Base-by-base conservation (phyloP, 108 stramenopile species). In the Pseudonitzschia multistriata region DNA sequence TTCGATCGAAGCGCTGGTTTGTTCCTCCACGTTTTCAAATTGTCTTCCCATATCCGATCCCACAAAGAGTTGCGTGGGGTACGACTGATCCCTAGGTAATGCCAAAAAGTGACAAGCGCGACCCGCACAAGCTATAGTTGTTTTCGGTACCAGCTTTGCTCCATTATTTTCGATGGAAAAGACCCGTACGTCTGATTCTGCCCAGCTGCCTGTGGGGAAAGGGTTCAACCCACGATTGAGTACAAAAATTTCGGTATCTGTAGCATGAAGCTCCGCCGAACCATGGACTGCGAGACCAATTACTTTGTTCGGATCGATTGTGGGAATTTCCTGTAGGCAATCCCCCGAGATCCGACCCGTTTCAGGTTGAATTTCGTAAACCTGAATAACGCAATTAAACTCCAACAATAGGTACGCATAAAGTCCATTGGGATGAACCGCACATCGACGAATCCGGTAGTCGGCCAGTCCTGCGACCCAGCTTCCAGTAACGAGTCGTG, bases 281-380 rank as follows among this genome's bases (percentile, higher is more conserved):
- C 33, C 57, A n/a, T 59, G 29, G n/a, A 59, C n/a, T 3, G 31
- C 31, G 0, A 30, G 14, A 30, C 57, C 57, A 27, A 33, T 59
- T 30, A n/a, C n/a, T 30, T 35, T 59, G 5, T 65, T 35, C 14
- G 65, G 56, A 67, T 74, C 73, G 15, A 67, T 49, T 14, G 62
- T 33, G 27, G 73, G 66, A 34, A 74, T 49, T 34, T 74, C 73
- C 49, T 74, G 73, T 25, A 66, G 56, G 31, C 73, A 74, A 49
- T 74, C 73, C 8, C 42, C 57, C 8, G 54, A 35, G 15, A 74
- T 61, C 34, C 39, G 35, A 42, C 72, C 72, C n/a, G 29, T 47
- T 35, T 29, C 25, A 2, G 34, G 33, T 7, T 47, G 5, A 21
- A 65, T 65, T 28, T 73, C 72, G 34, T 60, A 74, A 1, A 74